Evolutionary conservation across 2,329 filamentous ascomycete genomes (phyloP).

Genomic region (Dactylonectria macrodidyma): DNA sequence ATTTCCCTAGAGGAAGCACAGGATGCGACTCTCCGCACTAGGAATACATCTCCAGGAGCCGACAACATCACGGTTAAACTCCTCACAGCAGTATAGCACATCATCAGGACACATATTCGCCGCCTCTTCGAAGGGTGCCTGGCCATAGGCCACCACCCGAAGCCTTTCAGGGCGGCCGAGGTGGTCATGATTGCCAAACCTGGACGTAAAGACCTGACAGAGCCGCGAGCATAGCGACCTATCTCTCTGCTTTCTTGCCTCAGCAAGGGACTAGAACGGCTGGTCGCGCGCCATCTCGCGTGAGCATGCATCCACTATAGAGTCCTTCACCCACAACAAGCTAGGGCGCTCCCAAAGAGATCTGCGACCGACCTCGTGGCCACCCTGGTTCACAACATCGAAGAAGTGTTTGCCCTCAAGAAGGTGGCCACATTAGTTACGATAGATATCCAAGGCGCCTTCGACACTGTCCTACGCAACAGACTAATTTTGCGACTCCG

Average conservation of each 20-base stretch:
- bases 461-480: constrained; percentile 37
- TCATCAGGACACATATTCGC: constrained; percentile 23
- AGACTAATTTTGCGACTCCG: constrained; percentile 33
- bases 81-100: constrained; percentile 26
- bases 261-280: constrained; percentile 46
- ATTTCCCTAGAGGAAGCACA: too few species aligned
- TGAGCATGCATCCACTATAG: constrained; percentile 37
- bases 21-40: constrained; percentile 21
- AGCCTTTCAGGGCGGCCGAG: too few species aligned
- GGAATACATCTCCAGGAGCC: constrained; percentile 40
- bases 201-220: constrained; percentile 37
- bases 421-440: constrained; percentile 33
- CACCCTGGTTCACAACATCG: constrained; percentile 37
- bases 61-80: constrained; percentile 41
- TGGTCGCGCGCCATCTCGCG: constrained; percentile 42
- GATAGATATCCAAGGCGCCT: constrained; percentile 37
- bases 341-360: constrained; percentile 42
- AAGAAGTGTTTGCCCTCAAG: constrained; percentile 31
- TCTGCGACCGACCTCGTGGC: constrained; percentile 25
- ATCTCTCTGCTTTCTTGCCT: constrained; percentile 48
- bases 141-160: constrained; percentile 37
- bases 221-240: constrained; percentile 37
- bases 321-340: constrained; percentile 39
- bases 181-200: constrained; percentile 47
- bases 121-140: constrained; percentile 37